phyloP scores from a whole-genome alignment of 2,329 filamentous ascomycete species.

The Neophaeococcomyces aloes region DNA sequence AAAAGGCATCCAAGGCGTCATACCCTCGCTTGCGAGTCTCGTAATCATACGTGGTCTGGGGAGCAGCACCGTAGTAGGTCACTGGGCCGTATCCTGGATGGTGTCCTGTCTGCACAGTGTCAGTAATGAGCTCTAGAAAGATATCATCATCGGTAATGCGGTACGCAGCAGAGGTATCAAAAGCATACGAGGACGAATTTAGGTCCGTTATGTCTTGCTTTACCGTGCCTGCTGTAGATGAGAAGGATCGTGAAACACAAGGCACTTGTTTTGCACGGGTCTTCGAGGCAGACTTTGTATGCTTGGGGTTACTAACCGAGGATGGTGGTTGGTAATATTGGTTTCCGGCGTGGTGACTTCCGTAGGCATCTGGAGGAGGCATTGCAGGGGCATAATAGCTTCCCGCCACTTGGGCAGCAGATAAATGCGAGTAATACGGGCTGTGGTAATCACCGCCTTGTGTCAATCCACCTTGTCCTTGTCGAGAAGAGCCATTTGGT shows the following conservation, averaged over 20 bases:
- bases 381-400: constrained; percentile 22
- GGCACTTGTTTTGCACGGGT: background rate
- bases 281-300: constrained; percentile 2
- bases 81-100: constrained; percentile 55
- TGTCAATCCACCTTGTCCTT: constrained; percentile 20
- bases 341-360: constrained; percentile 21
- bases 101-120: constrained; percentile 40
- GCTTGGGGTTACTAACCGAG: constrained; percentile 8
- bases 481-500: constrained; percentile 39
- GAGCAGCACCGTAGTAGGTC: constrained; percentile 64
- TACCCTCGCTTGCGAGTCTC: constrained; percentile 75
- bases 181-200: too few species aligned
- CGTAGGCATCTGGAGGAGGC: constrained; percentile 20
- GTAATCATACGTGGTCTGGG: constrained; percentile 58
- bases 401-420: constrained; percentile 19
- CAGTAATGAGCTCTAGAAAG: background rate
- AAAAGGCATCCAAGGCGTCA: constrained; percentile 87
- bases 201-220: too few species aligned
- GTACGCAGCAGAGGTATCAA: too few species aligned
- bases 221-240: too few species aligned
- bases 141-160: background rate
- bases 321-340: constrained; percentile 23
- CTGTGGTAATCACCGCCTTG: constrained; percentile 20
- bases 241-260: background rate
- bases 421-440: constrained; percentile 21